Percentiles rank a stretch among this genome's conserved stretches.
These are phyloP conservation scores for Gynochthodes officinalis DNA, from an alignment of 257 asterid genomes.

Conservation along the genomic window DNA sequence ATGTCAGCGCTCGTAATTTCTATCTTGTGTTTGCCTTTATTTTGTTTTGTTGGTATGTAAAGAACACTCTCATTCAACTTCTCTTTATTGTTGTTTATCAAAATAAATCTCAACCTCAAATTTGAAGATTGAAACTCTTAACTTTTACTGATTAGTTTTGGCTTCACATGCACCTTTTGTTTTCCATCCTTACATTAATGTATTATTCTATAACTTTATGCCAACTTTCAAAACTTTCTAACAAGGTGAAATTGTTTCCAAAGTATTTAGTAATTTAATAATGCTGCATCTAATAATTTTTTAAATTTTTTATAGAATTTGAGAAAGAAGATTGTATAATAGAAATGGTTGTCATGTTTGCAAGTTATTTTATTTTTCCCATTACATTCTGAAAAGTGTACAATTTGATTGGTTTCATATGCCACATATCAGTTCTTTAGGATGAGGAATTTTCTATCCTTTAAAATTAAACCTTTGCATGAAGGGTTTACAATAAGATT, in stretches of 20 bases:
- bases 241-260: not conserved
- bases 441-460: not conserved
- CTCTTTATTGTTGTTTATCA: conserved; percentile 30
- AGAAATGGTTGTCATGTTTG: not conserved
- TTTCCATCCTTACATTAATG: conserved; percentile 96
- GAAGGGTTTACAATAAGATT: not conserved
- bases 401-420: not conserved
- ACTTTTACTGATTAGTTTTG: conserved; percentile 91
- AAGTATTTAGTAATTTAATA: not conserved
- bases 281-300: no score
- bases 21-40: no score
- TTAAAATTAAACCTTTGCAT: not conserved
- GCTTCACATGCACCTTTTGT: conserved; percentile 85
- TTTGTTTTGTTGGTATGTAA: no score
- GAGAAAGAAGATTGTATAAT: not conserved
- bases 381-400: not conserved
- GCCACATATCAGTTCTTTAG: not conserved
- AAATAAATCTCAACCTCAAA: conserved; percentile 98
- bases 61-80: not conserved
- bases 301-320: not conserved
- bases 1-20: no score
- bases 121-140: conserved; percentile 95
- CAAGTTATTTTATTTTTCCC: not conserved
- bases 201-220: conserved; percentile 25
- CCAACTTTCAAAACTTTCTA: not conserved